These are phyloP conservation scores for Borovskyia barvae DNA, from an alignment of 208 protist species.

Conservation along the genomic window DNA sequence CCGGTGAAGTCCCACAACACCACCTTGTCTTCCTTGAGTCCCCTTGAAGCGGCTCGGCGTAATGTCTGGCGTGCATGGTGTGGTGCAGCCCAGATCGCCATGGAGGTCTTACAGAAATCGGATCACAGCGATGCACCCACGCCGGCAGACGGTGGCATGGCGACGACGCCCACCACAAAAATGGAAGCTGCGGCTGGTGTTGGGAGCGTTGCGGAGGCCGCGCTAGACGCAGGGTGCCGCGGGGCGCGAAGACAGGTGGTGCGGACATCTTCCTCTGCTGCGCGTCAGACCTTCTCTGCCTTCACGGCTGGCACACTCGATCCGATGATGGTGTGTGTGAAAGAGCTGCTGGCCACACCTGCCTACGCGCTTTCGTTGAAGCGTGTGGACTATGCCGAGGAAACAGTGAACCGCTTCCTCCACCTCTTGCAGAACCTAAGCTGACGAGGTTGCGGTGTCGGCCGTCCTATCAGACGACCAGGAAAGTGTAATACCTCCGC, in stretches of 20 bases:
- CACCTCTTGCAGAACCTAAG: neutral
- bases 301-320: slow-evolving; percentile 77
- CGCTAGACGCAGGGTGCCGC: too few species aligned
- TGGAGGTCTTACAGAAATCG: slow-evolving; percentile 20
- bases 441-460: neutral
- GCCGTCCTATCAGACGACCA: too few species aligned
- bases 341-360: slow-evolving; percentile 35
- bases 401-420: slow-evolving; percentile 12
- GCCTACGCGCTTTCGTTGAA: slow-evolving; percentile 3
- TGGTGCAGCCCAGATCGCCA: slow-evolving; percentile 19
- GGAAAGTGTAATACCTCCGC: too few species aligned
- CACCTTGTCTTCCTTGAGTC: neutral
- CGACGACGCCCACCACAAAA: too few species aligned
- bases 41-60: neutral
- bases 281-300: slow-evolving; percentile 7
- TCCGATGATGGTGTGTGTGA: slow-evolving; percentile 46
- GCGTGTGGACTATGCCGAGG: slow-evolving; percentile 5
- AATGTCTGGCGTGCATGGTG: slow-evolving; percentile 26
- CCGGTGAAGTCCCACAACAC: too few species aligned
- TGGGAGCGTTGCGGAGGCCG: too few species aligned
- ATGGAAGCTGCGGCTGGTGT: too few species aligned
- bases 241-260: too few species aligned
- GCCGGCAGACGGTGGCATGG: too few species aligned
- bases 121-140: too few species aligned
- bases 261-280: too few species aligned